Base-by-base conservation (phyloP, 352 stramenopile genomes). In the Phytopythium aichiense region DNA sequence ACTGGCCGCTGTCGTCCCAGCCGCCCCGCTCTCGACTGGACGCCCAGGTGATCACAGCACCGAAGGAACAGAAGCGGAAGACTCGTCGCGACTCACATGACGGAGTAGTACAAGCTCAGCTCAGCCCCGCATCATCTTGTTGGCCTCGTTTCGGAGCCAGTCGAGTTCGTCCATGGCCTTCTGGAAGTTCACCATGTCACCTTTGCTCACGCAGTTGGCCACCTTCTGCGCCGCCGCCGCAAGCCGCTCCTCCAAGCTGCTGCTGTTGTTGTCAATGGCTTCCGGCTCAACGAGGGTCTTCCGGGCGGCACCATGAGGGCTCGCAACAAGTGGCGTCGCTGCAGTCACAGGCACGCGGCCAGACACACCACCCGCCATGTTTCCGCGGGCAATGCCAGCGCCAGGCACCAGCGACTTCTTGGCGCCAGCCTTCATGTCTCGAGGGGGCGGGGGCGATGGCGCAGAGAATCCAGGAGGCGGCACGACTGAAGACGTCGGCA, bases 101-200 rank as follows among this genome's bases (percentile, higher is more conserved):
- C 38, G 1, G 55, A 13, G 33, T 9, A 15, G 33, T 9, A 42
- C 48, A 33, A 12, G 9, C 16, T 30, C 56, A 61, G 60, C 46
- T 87, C 73, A 92, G 48, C 72, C 76, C 20, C 73, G 80, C 80
- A 91, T 87, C 54, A 91, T 72, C 49, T 79, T 88, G 64, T 68
- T 94, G 40, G 82, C 82, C 65, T 94, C 85, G 59, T 83, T 89
- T 23, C 85, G 82, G 54, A 94, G 76, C 69, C 71, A 84, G 56
- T 92, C 85, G 25, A 94, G 66, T 62, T 92, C 82, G 53, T 86
- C 77, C 82, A 94, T 94, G 38, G 85, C 85, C 22, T 80, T 73
- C 64, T 94, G 77, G 74, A 92, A 94, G 37, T 79, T 84, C 46
- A 76, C 63, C 85, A 94, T 94, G 68, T 94, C 83, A 33, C 81